Percentiles rank a stretch among this genome's conserved stretches.
These are phyloP conservation scores for Pleomassaria siparia DNA, from an alignment of 2,329 filamentous ascomycete species.

Conservation along the genomic window DNA sequence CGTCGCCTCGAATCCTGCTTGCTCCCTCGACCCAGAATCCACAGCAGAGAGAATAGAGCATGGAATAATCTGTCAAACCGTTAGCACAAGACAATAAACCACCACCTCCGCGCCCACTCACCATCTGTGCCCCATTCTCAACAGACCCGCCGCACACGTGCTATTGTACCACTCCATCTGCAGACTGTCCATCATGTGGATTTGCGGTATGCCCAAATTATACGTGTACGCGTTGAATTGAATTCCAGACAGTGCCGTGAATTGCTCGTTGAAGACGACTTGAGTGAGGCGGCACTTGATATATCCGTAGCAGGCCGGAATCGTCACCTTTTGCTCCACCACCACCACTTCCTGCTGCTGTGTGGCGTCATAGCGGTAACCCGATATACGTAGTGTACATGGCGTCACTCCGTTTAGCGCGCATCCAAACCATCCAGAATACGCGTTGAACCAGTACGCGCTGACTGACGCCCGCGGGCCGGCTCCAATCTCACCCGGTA, in stretches of 20 bases:
- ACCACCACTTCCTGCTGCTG: conserved; percentile 39
- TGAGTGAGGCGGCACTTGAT: conserved; percentile 47
- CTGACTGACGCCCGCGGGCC: conserved; percentile 46
- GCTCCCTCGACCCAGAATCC: too few species aligned
- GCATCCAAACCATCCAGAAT: conserved; percentile 51
- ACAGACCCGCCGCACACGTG: conserved; percentile 49
- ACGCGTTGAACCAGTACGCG: conserved; percentile 55
- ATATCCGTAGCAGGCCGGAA: conserved; percentile 46
- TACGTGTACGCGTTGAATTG: conserved; percentile 51
- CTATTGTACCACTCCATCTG: conserved; percentile 53
- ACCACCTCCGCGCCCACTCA: conserved; percentile 4
- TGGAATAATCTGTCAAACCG: too few species aligned
- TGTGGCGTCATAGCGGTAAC: conserved; percentile 45
- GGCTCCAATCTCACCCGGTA: conserved; percentile 51
- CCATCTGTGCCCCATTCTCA: conserved; percentile 36
- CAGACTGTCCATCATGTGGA: conserved; percentile 54
- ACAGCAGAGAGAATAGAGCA: too few species aligned
- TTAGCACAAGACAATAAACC: too few species aligned
- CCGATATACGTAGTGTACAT: conserved; percentile 50
- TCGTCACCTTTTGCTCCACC: conserved; percentile 41
- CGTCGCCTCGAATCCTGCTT: too few species aligned
- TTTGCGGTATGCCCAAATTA: conserved; percentile 40
- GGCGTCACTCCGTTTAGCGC: conserved; percentile 43
- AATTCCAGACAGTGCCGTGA: conserved; percentile 48
- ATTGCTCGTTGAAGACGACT: conserved; percentile 45